A percentile compares a stretch with the other conserved stretches of the same genome.
phyloP scores from a whole-genome alignment of 805 yeast genomes.

The Wickerhamomyces kurtzmanii region DNA sequence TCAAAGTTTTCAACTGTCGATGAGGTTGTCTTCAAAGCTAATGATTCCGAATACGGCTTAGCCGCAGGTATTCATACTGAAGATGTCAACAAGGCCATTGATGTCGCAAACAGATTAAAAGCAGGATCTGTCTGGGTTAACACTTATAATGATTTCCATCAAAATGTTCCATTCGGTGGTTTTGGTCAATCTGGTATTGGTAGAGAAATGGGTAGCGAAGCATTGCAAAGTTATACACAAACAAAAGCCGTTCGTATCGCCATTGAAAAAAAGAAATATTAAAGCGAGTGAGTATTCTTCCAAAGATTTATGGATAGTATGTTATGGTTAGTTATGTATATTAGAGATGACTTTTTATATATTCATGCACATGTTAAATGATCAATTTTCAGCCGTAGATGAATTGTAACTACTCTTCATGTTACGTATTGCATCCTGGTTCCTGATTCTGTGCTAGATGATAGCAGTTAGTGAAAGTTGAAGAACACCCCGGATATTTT shows the following conservation, averaged over 20 bases:
- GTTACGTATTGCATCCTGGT: no score
- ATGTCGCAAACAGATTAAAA: slow-evolving; percentile 62
- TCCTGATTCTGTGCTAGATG: no score
- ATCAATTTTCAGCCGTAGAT: no score
- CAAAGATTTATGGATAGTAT: no score
- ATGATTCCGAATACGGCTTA: slow-evolving; percentile 75
- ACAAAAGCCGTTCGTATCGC: slow-evolving; percentile 67
- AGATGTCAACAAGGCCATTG: slow-evolving; percentile 65
- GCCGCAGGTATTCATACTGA: slow-evolving; percentile 87
- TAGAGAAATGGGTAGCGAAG: slow-evolving; percentile 87
- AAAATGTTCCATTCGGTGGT: slow-evolving; percentile 88
- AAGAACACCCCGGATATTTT: no score
- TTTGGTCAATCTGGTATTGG: slow-evolving; percentile 88
- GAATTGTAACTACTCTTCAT: no score
- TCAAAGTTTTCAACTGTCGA: slow-evolving; percentile 76
- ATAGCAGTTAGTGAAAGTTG: no score
- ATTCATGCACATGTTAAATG: no score
- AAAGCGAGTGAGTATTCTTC: no score
- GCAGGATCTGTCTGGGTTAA: slow-evolving; percentile 93
- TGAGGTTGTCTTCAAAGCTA: slow-evolving; percentile 71
- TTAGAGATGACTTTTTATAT: no score
- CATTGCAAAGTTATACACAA: slow-evolving; percentile 78
- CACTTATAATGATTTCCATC: slow-evolving; percentile 84
- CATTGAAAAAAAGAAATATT: slow-evolving; percentile 9
- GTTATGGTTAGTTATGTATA: no score